phyloP scores from a whole-genome alignment of 2,329 filamentous ascomycete genomes.

The Nannizzia gypsea region DNA sequence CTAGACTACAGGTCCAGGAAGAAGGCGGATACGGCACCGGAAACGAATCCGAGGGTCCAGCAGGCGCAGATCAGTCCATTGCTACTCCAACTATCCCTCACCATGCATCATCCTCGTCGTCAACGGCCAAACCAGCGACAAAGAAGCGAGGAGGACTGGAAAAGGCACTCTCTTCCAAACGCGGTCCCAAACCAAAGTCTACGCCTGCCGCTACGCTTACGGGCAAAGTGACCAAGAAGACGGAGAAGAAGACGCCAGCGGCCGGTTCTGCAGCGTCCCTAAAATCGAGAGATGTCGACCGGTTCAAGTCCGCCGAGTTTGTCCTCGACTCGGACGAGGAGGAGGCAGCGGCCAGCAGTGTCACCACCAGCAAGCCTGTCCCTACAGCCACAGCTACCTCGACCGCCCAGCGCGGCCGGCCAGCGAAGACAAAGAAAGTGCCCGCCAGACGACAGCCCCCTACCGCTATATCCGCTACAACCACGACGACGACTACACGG shows the following conservation, averaged over 20 bases:
- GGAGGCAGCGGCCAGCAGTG: conserved; percentile 26
- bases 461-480: conserved; percentile 25
- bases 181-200: conserved; percentile 34
- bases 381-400: conserved; percentile 9
- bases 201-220: conserved; percentile 30
- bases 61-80: conserved; percentile 4
- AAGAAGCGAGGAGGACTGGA: conserved; percentile 32
- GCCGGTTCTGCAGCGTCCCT: conserved; percentile 10
- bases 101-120: too few relatives aligned
- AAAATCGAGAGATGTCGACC: conserved; percentile 26
- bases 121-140: conserved; percentile 21
- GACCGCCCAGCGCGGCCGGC: conserved; percentile 5
- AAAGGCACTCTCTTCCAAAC: conserved; percentile 35
- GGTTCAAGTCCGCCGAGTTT: conserved; percentile 44
- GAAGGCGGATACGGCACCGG: conserved; percentile 28
- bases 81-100: conserved; percentile 17
- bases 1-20: conserved; percentile 28
- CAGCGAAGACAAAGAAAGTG: conserved; percentile 5
- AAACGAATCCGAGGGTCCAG: conserved; percentile 27
- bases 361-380: not conserved
- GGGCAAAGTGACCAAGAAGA: conserved; percentile 36
- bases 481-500: conserved; percentile 23
- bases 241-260: conserved; percentile 20
- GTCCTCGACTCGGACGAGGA: conserved; percentile 43
- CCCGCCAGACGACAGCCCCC: conserved; percentile 8